Percentiles rank a stretch among this genome's conserved stretches.
phyloP scores from a whole-genome alignment of 495 filamentous ascomycete genomes.

The Margaritispora aquatica region DNA sequence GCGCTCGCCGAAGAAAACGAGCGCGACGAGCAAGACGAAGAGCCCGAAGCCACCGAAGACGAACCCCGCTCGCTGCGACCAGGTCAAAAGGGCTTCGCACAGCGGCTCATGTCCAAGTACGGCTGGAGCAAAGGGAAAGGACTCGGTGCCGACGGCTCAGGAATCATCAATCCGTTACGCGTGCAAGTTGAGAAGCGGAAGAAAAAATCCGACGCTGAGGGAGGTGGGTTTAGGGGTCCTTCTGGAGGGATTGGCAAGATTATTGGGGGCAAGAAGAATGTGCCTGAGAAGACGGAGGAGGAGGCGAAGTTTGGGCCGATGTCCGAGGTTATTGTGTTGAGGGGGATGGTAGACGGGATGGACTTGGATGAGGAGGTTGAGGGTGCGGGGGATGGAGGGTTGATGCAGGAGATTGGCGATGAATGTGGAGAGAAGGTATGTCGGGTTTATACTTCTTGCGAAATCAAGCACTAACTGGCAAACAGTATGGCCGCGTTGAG shows the following conservation, averaged over 20 bases:
- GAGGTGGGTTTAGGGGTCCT: slow-evolving; percentile 66
- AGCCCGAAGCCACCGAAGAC: slow-evolving; percentile 41
- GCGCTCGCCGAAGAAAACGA: slow-evolving; percentile 40
- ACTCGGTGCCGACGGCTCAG: slow-evolving; percentile 70
- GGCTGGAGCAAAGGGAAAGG: slow-evolving; percentile 88
- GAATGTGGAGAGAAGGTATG: slow-evolving; percentile 74
- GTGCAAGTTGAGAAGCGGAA: slow-evolving; percentile 79
- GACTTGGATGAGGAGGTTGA: slow-evolving; percentile 59
- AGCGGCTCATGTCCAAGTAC: slow-evolving; percentile 82
- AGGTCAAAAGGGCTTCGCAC: slow-evolving; percentile 77
- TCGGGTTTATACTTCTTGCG: background rate
- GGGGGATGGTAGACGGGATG: slow-evolving; percentile 78
- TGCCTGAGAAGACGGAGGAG: slow-evolving; percentile 34
- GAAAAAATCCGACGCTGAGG: slow-evolving; percentile 71
- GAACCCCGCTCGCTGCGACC: slow-evolving; percentile 57
- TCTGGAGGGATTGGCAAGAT: slow-evolving; percentile 67
- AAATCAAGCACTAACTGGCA: slow-evolving; percentile 12
- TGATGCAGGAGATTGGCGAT: slow-evolving; percentile 92
- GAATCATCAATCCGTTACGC: slow-evolving; percentile 75
- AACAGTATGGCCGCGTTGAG: slow-evolving; percentile 78
- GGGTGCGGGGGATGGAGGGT: slow-evolving; percentile 49
- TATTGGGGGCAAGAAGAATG: slow-evolving; percentile 59
- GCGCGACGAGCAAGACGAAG: slow-evolving; percentile 44
- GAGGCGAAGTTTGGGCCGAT: slow-evolving; percentile 64
- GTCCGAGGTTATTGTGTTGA: slow-evolving; percentile 72